Evolutionary conservation across 169 alveolate genomes (phyloP).

Genomic region (Cytauxzoon felis): DNA sequence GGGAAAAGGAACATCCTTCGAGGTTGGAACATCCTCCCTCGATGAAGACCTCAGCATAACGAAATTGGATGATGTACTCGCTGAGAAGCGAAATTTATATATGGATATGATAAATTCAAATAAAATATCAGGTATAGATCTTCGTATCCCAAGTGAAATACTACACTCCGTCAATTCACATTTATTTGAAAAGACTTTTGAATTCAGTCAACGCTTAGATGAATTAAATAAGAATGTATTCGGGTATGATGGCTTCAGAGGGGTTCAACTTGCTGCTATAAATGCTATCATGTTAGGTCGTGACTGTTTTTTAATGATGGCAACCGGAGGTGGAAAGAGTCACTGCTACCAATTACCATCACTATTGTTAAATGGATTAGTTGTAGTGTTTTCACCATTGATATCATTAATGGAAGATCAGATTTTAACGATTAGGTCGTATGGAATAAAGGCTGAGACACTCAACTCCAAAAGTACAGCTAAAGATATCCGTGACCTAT

Average conservation of each 20-base stretch:
- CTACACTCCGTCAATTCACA: neutral
- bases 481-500: slow-evolving; percentile 34
- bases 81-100: slow-evolving; percentile 17
- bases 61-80: slow-evolving; percentile 26
- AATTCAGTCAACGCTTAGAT: slow-evolving; percentile 30
- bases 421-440: slow-evolving; percentile 75
- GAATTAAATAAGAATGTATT: slow-evolving; percentile 43
- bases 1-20: too few relatives aligned
- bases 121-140: slow-evolving; percentile 26
- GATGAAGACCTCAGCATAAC: slow-evolving; percentile 33
- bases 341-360: slow-evolving; percentile 92
- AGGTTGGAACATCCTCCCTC: too few relatives aligned
- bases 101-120: slow-evolving; percentile 30
- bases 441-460: slow-evolving; percentile 78
- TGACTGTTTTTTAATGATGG: slow-evolving; percentile 89
- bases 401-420: slow-evolving; percentile 93
- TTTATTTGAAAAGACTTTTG: slow-evolving; percentile 20
- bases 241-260: slow-evolving; percentile 69
- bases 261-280: slow-evolving; percentile 87
- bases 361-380: slow-evolving; percentile 82
- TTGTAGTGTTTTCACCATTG: slow-evolving; percentile 93
- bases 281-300: slow-evolving; percentile 82
- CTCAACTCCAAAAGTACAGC: slow-evolving; percentile 52
- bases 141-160: slow-evolving; percentile 12
- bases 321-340: slow-evolving; percentile 98